Conservation (phyloP, 2,329 filamentous ascomycete species). For the Penicillium vulpinum region DNA sequence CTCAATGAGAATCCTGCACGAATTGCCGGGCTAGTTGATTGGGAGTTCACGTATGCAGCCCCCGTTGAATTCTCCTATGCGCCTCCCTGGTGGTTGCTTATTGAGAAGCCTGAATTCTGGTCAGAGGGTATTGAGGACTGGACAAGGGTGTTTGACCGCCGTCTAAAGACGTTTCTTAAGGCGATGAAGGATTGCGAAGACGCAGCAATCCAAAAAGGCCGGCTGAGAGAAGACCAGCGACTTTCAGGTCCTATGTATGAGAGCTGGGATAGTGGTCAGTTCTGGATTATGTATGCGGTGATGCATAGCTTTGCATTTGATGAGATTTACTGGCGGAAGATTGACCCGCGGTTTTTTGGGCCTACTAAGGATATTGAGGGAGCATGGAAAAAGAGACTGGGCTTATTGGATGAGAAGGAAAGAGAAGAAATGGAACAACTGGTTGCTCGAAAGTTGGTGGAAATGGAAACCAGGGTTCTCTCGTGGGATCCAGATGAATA, state of each 20-base stretch:
- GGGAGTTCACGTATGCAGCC: not conserved
- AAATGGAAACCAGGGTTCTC: not conserved
- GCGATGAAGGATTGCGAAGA: not conserved
- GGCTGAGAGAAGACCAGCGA: not conserved
- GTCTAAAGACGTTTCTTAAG: not conserved
- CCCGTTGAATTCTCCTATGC: not conserved
- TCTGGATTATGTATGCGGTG: not conserved
- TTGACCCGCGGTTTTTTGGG: not conserved
- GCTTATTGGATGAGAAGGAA: slow-evolving; percentile 1
- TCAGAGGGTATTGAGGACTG: not conserved
- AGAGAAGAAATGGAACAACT: slow-evolving; percentile 7
- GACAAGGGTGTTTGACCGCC: not conserved
- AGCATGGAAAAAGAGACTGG: not conserved
- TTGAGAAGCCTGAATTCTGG: not conserved
- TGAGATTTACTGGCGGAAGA: not conserved
- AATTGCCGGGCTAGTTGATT: no score
- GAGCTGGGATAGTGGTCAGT: not conserved
- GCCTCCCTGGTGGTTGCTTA: not conserved
- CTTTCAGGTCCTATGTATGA: not conserved
- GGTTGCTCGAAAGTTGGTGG: not conserved
- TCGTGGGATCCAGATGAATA: slow-evolving; percentile 1
- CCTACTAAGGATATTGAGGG: not conserved
- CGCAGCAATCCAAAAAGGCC: not conserved
- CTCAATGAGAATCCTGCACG: no score
- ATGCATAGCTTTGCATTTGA: not conserved